These are phyloP conservation scores for Rhipidocladum racemiflorum DNA, from an alignment of 176 grass and related monocot genomes.

Conservation along the genomic window DNA sequence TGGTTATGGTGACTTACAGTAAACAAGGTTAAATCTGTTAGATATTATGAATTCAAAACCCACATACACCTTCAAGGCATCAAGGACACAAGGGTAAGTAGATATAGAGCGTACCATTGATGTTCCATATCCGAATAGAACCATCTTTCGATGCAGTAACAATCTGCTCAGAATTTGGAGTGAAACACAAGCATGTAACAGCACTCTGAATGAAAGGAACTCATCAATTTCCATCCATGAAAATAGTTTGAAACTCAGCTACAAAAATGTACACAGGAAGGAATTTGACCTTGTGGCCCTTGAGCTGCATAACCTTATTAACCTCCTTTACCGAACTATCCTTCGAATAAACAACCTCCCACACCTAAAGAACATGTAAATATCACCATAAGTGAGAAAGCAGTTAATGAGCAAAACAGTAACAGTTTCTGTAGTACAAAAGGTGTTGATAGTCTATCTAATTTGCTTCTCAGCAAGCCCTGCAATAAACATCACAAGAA, in stretches of 20 bases:
- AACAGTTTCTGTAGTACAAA: neutral
- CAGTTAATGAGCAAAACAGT: neutral
- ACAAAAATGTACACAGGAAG: neutral
- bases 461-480: neutral
- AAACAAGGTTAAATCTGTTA: slow-evolving; percentile 8
- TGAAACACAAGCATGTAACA: slow-evolving; percentile 80
- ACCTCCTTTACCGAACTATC: slow-evolving; percentile 91
- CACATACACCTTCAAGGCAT: neutral
- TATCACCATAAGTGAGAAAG: slow-evolving; percentile 21
- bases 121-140: slow-evolving; percentile 87
- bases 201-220: slow-evolving; percentile 57
- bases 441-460: neutral
- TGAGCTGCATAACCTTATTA: slow-evolving; percentile 87
- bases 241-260: neutral
- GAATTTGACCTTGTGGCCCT: slow-evolving; percentile 81
- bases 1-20: neutral
- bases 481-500: neutral
- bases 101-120: slow-evolving; percentile 67
- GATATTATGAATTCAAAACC: neutral
- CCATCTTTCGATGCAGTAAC: slow-evolving; percentile 95
- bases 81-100: neutral
- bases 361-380: slow-evolving; percentile 58
- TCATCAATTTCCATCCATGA: neutral
- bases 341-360: slow-evolving; percentile 95
- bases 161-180: slow-evolving; percentile 77